Evolutionary conservation across 106 monocot genomes (phyloP), one percentile per base, ranked within the genome.

Genomic region (Cymbidium sinense): DNA sequence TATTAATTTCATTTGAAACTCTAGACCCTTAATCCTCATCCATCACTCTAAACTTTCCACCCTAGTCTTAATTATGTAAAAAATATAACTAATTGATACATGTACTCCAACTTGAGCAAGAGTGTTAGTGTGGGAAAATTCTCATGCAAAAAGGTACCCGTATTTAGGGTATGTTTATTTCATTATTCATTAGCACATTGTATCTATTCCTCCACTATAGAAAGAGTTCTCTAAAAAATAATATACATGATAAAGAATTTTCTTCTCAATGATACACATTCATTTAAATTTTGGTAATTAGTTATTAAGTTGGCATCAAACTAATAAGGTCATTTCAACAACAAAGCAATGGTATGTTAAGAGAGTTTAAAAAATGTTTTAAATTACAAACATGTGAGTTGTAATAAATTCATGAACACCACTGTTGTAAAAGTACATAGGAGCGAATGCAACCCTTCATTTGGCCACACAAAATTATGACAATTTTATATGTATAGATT

Each of bases 371-470:
- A 82, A 30, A 21, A 34, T 33, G 20, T 58, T 29, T 62, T 33
- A 17, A 71, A 74, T 95, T 29, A 95, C 84, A 79, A 82, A 87
- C 74, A 89, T 83, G 82, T 95, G 95, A 65, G 83, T 91, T 76
- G 89, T 84, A 70, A 95, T 75, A 76, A 95, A 95, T 81, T 90
- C 95, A 80, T 91, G 89, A 70, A 95, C 83, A 31, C 95, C 95
- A 47, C 91, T 89, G 71, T 80, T 95, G 78, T 95, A 95, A 82
- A 95, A 95, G 79, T 91, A 95, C 78, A 95, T 81, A 62, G 95
- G 89, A 79, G 95, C 86, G 80, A 76, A 86, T 64, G 95, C 95
- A 70, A 95, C 13, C 95, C 95, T 95, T 81, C 39, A 82, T 55
- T 82, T 70, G 11, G 74, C 25, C 51, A 51, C 44, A 74, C 37